Percentiles rank a stretch among this genome's conserved stretches.
phyloP scores from a whole-genome alignment of 257 asterid species.

The Echites panduratus region DNA sequence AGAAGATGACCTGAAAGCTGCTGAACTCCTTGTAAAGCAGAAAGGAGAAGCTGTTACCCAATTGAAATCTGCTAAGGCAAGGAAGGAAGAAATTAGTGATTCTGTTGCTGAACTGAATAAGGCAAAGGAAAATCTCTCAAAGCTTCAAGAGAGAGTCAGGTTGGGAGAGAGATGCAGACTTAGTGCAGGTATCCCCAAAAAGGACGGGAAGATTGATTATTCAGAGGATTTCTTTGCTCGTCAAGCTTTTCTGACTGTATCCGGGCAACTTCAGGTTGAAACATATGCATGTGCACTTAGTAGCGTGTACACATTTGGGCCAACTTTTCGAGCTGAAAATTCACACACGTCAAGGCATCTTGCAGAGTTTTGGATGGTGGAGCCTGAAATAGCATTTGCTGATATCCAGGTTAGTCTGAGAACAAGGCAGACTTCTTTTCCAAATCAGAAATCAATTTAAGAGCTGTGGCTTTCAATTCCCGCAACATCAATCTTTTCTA shows the following conservation, averaged over 20 bases:
- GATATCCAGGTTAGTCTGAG: slow-evolving; percentile 55
- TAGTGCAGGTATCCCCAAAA: slow-evolving; percentile 65
- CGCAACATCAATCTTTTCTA: background rate
- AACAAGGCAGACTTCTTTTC: background rate
- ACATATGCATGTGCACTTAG: slow-evolving; percentile 90
- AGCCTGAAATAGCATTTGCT: slow-evolving; percentile 95
- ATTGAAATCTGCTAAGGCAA: slow-evolving; percentile 67
- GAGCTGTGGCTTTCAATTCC: background rate
- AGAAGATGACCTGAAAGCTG: slow-evolving; percentile 51
- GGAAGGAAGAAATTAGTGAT: slow-evolving; percentile 44
- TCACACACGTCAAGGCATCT: slow-evolving; percentile 94
- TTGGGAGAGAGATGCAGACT: slow-evolving; percentile 53
- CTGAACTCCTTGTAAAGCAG: slow-evolving; percentile 58
- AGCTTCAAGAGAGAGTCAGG: slow-evolving; percentile 54
- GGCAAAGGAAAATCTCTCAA: slow-evolving; percentile 58
- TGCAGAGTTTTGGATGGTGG: slow-evolving; percentile 99
- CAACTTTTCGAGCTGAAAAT: slow-evolving; percentile 91
- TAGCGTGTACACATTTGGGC: slow-evolving; percentile 93
- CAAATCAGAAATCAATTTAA: background rate
- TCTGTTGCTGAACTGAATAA: slow-evolving; percentile 67
- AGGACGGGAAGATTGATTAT: slow-evolving; percentile 83
- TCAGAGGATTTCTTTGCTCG: slow-evolving; percentile 79
- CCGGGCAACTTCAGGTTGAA: slow-evolving; percentile 96
- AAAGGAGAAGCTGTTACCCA: slow-evolving; percentile 71
- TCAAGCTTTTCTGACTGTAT: slow-evolving; percentile 91